Evolutionary conservation across 2,329 filamentous ascomycete genomes (phyloP), one percentile per base, ranked within the genome.

Genomic region (Xylariaceae sp.): DNA sequence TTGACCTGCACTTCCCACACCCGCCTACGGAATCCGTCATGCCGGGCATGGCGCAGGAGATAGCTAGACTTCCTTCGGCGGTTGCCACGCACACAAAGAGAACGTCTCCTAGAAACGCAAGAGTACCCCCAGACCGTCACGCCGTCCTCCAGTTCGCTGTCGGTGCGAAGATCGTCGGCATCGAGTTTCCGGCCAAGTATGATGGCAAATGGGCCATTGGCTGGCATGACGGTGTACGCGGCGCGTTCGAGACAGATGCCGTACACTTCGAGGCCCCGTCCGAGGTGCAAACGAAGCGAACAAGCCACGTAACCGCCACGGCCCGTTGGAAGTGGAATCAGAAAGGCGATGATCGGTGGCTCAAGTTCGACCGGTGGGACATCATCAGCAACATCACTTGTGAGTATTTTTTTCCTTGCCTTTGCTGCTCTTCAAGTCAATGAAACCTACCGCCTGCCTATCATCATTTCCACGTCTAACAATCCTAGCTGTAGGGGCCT

Each of bases 301-400:
- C 75, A 39, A 82, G 77, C 57, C 76, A 75, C 9, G 73, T 82
- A 47, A 76, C 75, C 52, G 82, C 79, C 8, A 75, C 77, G 47
- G 74, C 80, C 10, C 75, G 75, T 59, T 85, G 82, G 82, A 82
- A 77, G 69, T 84, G 82, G 72, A 73, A 74, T 53, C 75, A 77
- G 42, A 79, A 77, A 63, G 72, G 74, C 18, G 75, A 76, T 53
- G 74, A 77, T 8, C 73, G 72, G 30, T 85, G 82, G 82, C 73
- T 85, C n/a, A 78, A 74, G 63, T 83, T 89, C 67, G 85, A 87
- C 35, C 87, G 86, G 68, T 84, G 83, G 17, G 87, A 89, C 63
- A 77, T 80, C 2, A 87, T 88, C 13, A 84, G 79, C 64, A 90
- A 87, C 73, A 90, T 73, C 50, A 67, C 70, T 48, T 72, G 71